Base-by-base conservation (phyloP, 2,329 filamentous ascomycete genomes). In the Fonsecaea erecta region DNA sequence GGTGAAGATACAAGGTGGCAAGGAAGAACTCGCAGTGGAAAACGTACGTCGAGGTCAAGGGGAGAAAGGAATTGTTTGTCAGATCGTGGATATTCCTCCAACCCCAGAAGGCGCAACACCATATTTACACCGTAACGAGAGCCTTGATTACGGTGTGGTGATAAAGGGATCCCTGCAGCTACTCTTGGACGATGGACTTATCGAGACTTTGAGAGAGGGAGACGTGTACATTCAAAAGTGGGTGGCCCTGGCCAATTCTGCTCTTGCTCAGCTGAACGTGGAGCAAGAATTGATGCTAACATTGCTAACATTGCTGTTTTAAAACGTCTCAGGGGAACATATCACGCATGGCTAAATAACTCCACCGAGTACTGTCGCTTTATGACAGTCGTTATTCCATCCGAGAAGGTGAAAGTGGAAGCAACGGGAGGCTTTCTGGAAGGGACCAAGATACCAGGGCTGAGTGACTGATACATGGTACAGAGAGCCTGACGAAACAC, bases 91-190 rank as follows among this genome's bases (percentile, higher is more conserved):
- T 52, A 65, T 73, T 46, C 70, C 72, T 3, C 61, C 66, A 4
- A 35, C 34, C 3, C 30, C 53, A 14, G 35, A 43, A 2, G 66
- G 43, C 9, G n/a, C 12, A 16, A 28, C 32, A 8, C 26, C 35
- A 2, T 48, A 37, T 21, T 30, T 67, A 37, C 64, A 67, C 48
- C 60, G 67, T 1, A 69, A 65, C 16, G 7, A 59, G 48, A 74
- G 69, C 16, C 57, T 75, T 14, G 74, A 75, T 57, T 75, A 74
- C 60, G 74, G 70, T 12, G 69, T 75, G 21, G 65, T 75, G 16
- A 55, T 75, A 48, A 64, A 71, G 16, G 74, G 73, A 3, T 69
- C 73, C 56, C 64, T 75, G 11, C 64, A 72, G 55, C 26, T 74
- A 0, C 66, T 74, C 48, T 65, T 75, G 60, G 74, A 74, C 52